Percentiles rank a stretch among this genome's conserved stretches.
Conservation (phyloP, 441 rosid species). For the Hura crepitans region DNA sequence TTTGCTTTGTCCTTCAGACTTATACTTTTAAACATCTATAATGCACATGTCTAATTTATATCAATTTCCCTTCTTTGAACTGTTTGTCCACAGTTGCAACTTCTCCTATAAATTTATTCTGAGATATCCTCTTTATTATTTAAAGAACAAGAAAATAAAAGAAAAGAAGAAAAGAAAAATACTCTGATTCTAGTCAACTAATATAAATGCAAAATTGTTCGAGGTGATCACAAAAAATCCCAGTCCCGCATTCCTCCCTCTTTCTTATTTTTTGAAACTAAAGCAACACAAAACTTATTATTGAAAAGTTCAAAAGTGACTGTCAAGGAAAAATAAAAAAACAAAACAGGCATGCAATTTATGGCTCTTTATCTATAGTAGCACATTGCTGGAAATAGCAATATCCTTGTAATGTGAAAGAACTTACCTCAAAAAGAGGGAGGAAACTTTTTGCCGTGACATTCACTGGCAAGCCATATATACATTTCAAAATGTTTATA, state of each 20-base stretch:
- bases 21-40: background rate
- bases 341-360: background rate
- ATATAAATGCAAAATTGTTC: background rate
- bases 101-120: background rate
- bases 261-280: background rate
- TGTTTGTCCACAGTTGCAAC: background rate
- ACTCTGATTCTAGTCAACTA: background rate
- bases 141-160: background rate
- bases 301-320: background rate
- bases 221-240: background rate
- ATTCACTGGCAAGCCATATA: conserved; percentile 44
- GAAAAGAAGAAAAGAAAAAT: background rate
- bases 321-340: background rate
- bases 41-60: background rate
- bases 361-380: background rate
- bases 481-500: conserved; percentile 45
- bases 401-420: background rate
- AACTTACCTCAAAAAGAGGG: conserved; percentile 54
- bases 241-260: background rate
- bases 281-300: background rate
- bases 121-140: background rate
- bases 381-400: background rate
- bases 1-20: background rate
- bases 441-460: conserved; percentile 49
- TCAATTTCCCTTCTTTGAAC: background rate